These are phyloP conservation scores for Allomyces javanicus DNA, from an alignment of 192 early-diverging fungal species.

Conservation along the genomic window DNA sequence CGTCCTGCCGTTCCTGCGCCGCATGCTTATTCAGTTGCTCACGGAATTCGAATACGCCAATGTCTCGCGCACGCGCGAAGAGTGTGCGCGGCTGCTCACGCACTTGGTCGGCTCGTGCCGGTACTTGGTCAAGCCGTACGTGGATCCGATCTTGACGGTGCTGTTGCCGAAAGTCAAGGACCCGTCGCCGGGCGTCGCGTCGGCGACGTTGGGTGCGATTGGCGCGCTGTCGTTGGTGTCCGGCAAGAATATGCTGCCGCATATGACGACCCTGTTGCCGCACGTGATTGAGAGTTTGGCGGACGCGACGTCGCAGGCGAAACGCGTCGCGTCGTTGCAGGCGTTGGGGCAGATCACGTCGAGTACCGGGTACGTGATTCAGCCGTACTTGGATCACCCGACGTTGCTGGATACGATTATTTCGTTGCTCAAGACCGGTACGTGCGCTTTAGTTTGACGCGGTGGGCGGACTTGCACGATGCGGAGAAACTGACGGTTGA, in stretches of 20 bases:
- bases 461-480: too few species aligned
- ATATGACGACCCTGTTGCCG: constrained; percentile 59
- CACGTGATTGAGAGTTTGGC: constrained; percentile 75
- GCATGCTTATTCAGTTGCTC: constrained; percentile 65
- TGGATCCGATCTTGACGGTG: constrained; percentile 65
- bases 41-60: constrained; percentile 82
- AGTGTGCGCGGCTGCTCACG: constrained; percentile 47
- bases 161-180: constrained; percentile 67
- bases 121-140: constrained; percentile 69
- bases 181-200: constrained; percentile 52
- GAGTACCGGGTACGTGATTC: constrained; percentile 72
- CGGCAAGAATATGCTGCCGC: constrained; percentile 59
- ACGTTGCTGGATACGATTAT: constrained; percentile 57
- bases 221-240: constrained; percentile 66
- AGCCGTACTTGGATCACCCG: constrained; percentile 78
- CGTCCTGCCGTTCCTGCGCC: constrained; percentile 71
- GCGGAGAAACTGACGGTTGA: too few species aligned
- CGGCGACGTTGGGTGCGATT: constrained; percentile 53
- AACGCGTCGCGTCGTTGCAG: constrained; percentile 69
- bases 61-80: constrained; percentile 20
- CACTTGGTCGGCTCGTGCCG: constrained; percentile 56
- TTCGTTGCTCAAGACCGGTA: constrained; percentile 34
- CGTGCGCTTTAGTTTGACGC: too few species aligned
- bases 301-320: constrained; percentile 60
- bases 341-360: constrained; percentile 67